Conservation (phyloP, 306 rosid species). For the Vigna angularis region DNA sequence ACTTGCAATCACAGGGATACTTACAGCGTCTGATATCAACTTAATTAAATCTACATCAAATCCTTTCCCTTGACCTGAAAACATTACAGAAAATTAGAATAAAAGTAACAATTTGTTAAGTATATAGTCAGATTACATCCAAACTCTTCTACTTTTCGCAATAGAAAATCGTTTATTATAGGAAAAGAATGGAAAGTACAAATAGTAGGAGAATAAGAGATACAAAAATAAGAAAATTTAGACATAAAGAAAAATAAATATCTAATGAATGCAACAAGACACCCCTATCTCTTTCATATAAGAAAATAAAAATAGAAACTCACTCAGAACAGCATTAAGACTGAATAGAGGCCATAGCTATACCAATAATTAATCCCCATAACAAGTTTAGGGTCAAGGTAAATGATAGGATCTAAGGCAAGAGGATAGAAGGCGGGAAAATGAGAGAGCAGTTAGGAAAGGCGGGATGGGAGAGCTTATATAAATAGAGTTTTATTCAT, state of each 20-base stretch:
- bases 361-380: not conserved
- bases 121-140: not conserved
- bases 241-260: not conserved
- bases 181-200: not conserved
- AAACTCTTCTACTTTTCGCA: not conserved
- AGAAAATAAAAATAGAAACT: not conserved
- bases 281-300: not conserved
- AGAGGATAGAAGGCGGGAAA: too few species aligned
- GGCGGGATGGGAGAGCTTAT: too few species aligned
- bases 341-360: not conserved
- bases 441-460: too few species aligned
- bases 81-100: slow-evolving; percentile 34
- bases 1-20: slow-evolving; percentile 96
- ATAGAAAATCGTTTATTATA: not conserved
- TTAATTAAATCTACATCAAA: slow-evolving; percentile 76
- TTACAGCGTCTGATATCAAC: slow-evolving; percentile 84
- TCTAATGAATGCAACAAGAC: slow-evolving; percentile 25
- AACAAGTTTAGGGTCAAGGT: not conserved
- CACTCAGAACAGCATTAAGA: not conserved
- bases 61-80: slow-evolving; percentile 96
- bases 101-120: slow-evolving; percentile 13
- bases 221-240: not conserved
- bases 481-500: too few species aligned
- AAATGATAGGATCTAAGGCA: too few species aligned
- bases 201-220: not conserved